Evolutionary conservation across 2,329 filamentous ascomycete species (phyloP), one percentile per base, ranked within the genome.

Genomic region (Phyllosticta paracitricarpa): DNA sequence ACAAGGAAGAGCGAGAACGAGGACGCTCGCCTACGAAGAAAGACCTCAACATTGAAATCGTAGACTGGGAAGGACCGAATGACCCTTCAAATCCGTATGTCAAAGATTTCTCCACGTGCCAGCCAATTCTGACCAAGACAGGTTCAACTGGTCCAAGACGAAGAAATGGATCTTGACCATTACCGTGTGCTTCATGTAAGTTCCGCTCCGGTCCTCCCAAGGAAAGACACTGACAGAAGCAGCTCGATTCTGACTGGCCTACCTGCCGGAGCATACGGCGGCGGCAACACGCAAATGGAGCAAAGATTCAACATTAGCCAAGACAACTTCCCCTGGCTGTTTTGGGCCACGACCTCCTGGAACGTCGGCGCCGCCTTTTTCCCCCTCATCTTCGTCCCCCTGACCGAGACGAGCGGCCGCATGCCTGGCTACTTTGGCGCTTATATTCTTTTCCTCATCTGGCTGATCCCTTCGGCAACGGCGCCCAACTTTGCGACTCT

Each of bases 401-500:
- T 78, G 24, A 78, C 77, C 69, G 77, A 79, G 64, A 72, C 73
- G 4, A 76, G 75, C 26, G 77, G 77, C 4, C 73, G 77, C 1
- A 72, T 76, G 66, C 74, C 73, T 4, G 77, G 76, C 3, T 79
- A 79, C 51, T 69, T 78, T 51, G 71, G 57, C 3, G 56, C 59
- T 1, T 61, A 61, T 19, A 68, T 74, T 5, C 66, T 75, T 26
- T 65, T 79, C 14, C 71, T 78, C 14, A 65, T 77, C 7, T 77
- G 75, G 26, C 66, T 77, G 2, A 72, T 79, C 40, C 72, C 73
- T 3, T 77, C 75, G 22, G 76, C 74, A 0, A 69, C 78, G 35
- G 76, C 77, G 2, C 68, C 72, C 4, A 79, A 79, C 58, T 78
- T 76, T 58, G 76, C 77, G 0, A 78, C 77, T 0, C 63, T 79